Evolutionary conservation across 768 basidiomycete species (phyloP).

Genomic region (Mycena epipterygia): DNA sequence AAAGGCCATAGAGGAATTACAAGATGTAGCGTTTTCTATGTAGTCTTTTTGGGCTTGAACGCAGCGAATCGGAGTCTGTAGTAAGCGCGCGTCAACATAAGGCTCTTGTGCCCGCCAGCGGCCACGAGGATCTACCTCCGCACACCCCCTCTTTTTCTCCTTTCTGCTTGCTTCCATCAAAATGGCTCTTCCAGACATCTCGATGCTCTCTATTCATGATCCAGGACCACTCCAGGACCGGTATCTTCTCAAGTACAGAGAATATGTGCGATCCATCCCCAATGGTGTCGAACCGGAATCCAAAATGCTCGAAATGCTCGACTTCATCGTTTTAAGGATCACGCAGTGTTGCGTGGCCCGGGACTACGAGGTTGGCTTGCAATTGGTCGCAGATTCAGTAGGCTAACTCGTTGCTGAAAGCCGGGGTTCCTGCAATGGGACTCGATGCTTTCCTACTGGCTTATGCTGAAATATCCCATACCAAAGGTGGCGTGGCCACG

Average conservation of each 20-base stretch:
- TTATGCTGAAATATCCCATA: conserved; percentile 88
- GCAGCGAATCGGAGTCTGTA: too few relatives aligned
- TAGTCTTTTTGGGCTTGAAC: too few relatives aligned
- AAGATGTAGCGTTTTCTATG: conserved; percentile 66
- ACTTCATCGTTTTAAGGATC: conserved; percentile 77
- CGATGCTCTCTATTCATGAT: conserved; percentile 59
- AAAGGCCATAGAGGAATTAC: conserved; percentile 80
- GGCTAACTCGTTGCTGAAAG: conserved; percentile 16
- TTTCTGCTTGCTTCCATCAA: conserved; percentile 41
- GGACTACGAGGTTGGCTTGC: conserved; percentile 77
- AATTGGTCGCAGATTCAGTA: neutral
- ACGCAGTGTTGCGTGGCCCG: conserved; percentile 82
- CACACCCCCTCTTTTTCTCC: conserved; percentile 6
- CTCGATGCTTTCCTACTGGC: conserved; percentile 82
- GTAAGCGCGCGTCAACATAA: neutral
- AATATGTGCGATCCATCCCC: conserved; percentile 76
- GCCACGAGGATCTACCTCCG: neutral
- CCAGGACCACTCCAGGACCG: conserved; percentile 50
- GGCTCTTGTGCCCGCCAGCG: neutral
- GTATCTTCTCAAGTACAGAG: conserved; percentile 70
- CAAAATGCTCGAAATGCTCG: conserved; percentile 83
- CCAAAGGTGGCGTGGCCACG: conserved; percentile 60
- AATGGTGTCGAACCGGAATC: conserved; percentile 83
- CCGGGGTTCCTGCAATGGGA: conserved; percentile 84
- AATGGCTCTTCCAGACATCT: conserved; percentile 61